Evolutionary conservation across 805 yeast species (phyloP).

Genomic region (Crinitomyces ghanaensis): DNA sequence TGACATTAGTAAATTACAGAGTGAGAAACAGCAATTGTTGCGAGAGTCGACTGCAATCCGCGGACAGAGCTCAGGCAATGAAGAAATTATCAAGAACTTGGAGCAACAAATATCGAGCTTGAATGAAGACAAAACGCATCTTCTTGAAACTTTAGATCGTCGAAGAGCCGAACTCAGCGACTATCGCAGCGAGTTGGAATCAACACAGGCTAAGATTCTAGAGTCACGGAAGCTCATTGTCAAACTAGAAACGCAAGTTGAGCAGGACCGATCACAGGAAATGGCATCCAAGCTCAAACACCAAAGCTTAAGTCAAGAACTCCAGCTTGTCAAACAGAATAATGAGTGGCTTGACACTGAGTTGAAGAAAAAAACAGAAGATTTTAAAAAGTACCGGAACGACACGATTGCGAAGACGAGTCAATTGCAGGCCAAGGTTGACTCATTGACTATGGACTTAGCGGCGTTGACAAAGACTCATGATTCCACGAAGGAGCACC

Average conservation of each 20-base stretch:
- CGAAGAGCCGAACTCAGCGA: slow-evolving; percentile 20
- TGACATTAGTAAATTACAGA: slow-evolving; percentile 29
- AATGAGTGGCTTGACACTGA: slow-evolving; percentile 34
- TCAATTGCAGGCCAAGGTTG: slow-evolving; percentile 27
- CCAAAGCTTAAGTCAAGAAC: slow-evolving; percentile 32
- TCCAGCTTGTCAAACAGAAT: slow-evolving; percentile 30
- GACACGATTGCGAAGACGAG: slow-evolving; percentile 26
- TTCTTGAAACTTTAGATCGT: slow-evolving; percentile 22
- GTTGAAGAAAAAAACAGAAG: slow-evolving; percentile 25
- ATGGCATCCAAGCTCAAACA: slow-evolving; percentile 25
- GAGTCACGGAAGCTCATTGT: slow-evolving; percentile 31
- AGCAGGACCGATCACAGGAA: slow-evolving; percentile 23
- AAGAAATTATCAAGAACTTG: slow-evolving; percentile 7
- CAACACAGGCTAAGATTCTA: slow-evolving; percentile 27
- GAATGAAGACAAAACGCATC: slow-evolving; percentile 19
- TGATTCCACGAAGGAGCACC: slow-evolving; percentile 27
- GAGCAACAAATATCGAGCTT: slow-evolving; percentile 15
- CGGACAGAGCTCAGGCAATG: slow-evolving; percentile 4
- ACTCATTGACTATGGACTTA: slow-evolving; percentile 26
- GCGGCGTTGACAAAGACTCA: slow-evolving; percentile 20
- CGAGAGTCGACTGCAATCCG: slow-evolving; percentile 22
- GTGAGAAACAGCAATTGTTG: slow-evolving; percentile 31
- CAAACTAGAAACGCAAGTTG: slow-evolving; percentile 30
- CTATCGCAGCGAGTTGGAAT: slow-evolving; percentile 30
- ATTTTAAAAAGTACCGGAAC: slow-evolving; percentile 22